phyloP scores from a whole-genome alignment of 306 rosid species.

The Mimosa bimucronata region DNA sequence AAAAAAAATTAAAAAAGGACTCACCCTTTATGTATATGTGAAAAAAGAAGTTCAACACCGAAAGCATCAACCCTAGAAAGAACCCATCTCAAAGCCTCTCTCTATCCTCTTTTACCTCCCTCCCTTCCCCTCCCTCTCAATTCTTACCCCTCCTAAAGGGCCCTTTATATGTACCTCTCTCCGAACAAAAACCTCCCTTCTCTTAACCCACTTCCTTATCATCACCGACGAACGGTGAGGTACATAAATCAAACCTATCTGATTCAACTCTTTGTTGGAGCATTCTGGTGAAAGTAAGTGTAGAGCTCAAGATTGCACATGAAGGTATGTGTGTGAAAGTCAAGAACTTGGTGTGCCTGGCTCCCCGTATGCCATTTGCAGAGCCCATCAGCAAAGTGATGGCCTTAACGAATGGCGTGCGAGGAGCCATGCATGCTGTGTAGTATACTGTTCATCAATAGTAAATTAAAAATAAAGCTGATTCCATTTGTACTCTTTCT shows the following conservation, averaged over 20 bases:
- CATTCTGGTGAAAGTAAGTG: conserved; percentile 14
- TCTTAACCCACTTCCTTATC: background rate
- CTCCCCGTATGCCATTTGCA: conserved; percentile 99
- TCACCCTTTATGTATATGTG: conserved; percentile 45
- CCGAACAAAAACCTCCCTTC: conserved; percentile 26
- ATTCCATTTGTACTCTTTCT: conserved; percentile 3
- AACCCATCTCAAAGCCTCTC: conserved; percentile 24
- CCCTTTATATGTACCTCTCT: conserved; percentile 35
- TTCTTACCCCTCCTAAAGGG: conserved; percentile 10
- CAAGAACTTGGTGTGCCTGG: conserved; percentile 71
- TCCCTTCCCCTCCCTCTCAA: conserved; percentile 20
- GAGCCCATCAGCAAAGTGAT: conserved; percentile 68
- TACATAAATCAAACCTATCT: background rate
- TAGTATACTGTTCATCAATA: background rate
- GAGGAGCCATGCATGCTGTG: conserved; percentile 95
- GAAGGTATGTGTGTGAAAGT: conserved; percentile 9
- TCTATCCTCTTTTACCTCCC: background rate
- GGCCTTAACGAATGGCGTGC: conserved; percentile 95
- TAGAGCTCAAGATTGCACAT: background rate
- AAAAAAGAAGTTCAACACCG: conserved; percentile 36
- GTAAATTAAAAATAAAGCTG: background rate
- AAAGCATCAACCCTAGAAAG: conserved; percentile 43
- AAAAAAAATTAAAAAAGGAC: conserved; percentile 47
- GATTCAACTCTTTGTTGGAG: background rate
- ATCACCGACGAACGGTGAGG: background rate